phyloP scores from a whole-genome alignment of 169 alveolate genomes.

The Plasmodium adleri region DNA sequence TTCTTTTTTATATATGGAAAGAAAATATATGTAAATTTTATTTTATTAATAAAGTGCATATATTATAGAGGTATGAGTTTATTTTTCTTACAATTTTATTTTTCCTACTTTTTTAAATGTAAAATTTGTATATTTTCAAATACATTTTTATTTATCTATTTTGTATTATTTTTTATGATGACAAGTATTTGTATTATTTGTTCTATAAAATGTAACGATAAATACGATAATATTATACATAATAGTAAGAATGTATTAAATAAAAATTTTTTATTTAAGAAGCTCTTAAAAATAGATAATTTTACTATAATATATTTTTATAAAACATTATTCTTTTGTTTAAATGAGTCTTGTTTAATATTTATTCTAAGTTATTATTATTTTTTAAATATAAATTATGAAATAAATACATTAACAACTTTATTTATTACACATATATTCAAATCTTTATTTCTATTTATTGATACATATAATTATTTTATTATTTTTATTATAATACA shows the following conservation, averaged over 20 bases:
- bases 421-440: conserved; percentile 41
- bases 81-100: conserved; percentile 56
- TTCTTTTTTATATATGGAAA: conserved; percentile 50
- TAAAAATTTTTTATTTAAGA: conserved; percentile 6
- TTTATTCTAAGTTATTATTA: conserved; percentile 19
- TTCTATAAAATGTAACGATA: conserved; percentile 2
- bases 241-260: not conserved
- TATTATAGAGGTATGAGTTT: conserved; percentile 29
- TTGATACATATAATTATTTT: not conserved
- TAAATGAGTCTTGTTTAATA: conserved; percentile 21
- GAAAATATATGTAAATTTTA: conserved; percentile 15
- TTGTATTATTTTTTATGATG: conserved; percentile 8
- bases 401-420: conserved; percentile 22
- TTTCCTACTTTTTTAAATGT: conserved; percentile 29
- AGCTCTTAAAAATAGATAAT: not conserved
- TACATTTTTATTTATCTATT: conserved; percentile 2
- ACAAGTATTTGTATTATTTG: not conserved
- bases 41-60: conserved; percentile 7
- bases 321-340: conserved; percentile 14
- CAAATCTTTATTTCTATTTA: conserved; percentile 14
- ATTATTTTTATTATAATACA: not conserved
- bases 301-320: conserved; percentile 36
- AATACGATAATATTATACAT: not conserved
- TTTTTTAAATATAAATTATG: conserved; percentile 17
- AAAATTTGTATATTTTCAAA: conserved; percentile 27